A percentile compares a stretch with the other conserved stretches of the same genome.
These are phyloP conservation scores for Botryotinia narcissicola DNA, from an alignment of 2,329 filamentous ascomycete genomes.

Conservation along the genomic window DNA sequence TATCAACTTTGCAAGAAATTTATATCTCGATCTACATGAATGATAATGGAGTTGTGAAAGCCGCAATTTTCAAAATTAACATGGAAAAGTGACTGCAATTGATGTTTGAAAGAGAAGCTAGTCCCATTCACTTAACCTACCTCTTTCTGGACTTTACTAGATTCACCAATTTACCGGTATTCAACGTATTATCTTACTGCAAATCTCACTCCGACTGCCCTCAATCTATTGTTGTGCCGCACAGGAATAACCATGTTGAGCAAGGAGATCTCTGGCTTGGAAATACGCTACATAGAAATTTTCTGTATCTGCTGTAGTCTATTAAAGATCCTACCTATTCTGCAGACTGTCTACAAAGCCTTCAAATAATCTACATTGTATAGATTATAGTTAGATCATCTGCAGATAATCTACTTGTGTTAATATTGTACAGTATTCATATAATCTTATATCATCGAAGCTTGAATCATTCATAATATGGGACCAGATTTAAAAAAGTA, in stretches of 20 bases:
- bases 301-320: too few relatives aligned
- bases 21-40: accelerated
- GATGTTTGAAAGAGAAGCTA: background rate
- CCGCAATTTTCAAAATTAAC: background rate
- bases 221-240: background rate
- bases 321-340: too few relatives aligned
- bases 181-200: background rate
- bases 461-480: too few relatives aligned
- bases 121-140: background rate
- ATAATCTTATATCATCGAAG: too few relatives aligned
- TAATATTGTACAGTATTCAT: too few relatives aligned
- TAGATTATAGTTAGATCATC: too few relatives aligned
- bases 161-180: background rate
- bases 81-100: background rate
- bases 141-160: background rate
- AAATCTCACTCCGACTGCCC: background rate
- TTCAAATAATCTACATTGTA: too few relatives aligned
- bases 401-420: too few relatives aligned
- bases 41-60: background rate
- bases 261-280: background rate
- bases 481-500: too few relatives aligned
- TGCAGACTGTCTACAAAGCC: too few relatives aligned
- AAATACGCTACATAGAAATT: too few relatives aligned
- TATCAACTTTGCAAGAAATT: background rate
- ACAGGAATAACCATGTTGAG: background rate